These are phyloP conservation scores for Microbotryomycetes sp. DNA, from an alignment of 1,284 basidiomycete genomes.

Conservation along the genomic window DNA sequence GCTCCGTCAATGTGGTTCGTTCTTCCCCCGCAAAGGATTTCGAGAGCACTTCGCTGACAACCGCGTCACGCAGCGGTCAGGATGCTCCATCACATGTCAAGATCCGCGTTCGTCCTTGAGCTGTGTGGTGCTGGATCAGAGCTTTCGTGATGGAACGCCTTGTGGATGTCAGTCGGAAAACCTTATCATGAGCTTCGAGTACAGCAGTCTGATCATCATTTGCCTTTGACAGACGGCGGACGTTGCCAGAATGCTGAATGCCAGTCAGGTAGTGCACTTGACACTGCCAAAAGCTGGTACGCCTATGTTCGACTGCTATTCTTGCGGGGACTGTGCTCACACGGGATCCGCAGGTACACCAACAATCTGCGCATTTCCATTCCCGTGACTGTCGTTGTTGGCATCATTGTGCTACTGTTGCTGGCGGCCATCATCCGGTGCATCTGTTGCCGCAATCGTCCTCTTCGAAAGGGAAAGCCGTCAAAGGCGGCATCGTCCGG, in stretches of 20 bases:
- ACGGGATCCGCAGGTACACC: constrained; percentile 49
- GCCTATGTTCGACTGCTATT: too few species aligned
- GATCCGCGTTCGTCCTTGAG: constrained; percentile 52
- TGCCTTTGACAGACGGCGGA: constrained; percentile 49
- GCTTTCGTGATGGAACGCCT: constrained; percentile 74
- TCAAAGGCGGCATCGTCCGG: background rate
- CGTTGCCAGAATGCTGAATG: constrained; percentile 61
- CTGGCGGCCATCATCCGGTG: constrained; percentile 39
- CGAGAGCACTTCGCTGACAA: background rate
- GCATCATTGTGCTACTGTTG: constrained; percentile 48
- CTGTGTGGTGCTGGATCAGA: constrained; percentile 68
- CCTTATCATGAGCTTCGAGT: too few species aligned
- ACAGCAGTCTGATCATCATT: background rate
- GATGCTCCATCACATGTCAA: constrained; percentile 70
- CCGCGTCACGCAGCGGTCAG: constrained; percentile 2
- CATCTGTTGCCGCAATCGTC: constrained; percentile 25
- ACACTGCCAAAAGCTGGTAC: constrained; percentile 55
- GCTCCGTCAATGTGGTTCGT: constrained; percentile 43
- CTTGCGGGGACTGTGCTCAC: constrained; percentile 32
- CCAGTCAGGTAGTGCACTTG: constrained; percentile 55
- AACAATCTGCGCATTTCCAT: constrained; percentile 55
- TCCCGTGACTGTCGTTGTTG: constrained; percentile 63
- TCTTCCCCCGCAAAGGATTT: too few species aligned
- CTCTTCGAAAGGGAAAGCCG: background rate
- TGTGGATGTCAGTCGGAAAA: constrained; percentile 52